Evolutionary conservation across 2,329 filamentous ascomycete genomes (phyloP).

Genomic region (Onygenales sp.): DNA sequence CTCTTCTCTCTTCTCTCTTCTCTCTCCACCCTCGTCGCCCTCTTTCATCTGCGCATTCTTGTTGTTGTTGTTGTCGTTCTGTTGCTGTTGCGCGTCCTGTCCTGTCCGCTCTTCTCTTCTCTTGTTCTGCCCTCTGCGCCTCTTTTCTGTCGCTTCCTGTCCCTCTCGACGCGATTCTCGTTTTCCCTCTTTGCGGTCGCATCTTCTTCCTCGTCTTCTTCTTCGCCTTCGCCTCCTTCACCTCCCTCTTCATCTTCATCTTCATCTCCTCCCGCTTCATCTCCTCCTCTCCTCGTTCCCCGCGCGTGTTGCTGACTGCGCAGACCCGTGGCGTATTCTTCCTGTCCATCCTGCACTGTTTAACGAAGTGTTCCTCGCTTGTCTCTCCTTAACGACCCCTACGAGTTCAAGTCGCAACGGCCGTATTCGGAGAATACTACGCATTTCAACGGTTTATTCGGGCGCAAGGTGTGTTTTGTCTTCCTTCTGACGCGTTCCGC

Average conservation of each 20-base stretch:
- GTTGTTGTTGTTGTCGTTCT: background rate
- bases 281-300: slow-evolving; percentile 10
- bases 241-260: slow-evolving; percentile 12
- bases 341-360: slow-evolving; percentile 13
- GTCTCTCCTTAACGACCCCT: slow-evolving; percentile 32
- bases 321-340: slow-evolving; percentile 9
- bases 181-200: slow-evolving; percentile 1
- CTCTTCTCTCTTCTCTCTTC: background rate
- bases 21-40: background rate
- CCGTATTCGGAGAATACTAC: slow-evolving; percentile 20
- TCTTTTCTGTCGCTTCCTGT: slow-evolving; percentile 1
- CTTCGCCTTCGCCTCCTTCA: slow-evolving; percentile 53
- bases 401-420: slow-evolving; percentile 28
- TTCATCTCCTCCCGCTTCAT: slow-evolving; percentile 11
- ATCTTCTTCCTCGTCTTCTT: background rate
- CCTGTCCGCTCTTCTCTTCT: background rate
- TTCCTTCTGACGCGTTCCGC: background rate
- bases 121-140: background rate
- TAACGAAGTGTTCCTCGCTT: slow-evolving; percentile 18
- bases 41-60: background rate
- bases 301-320: slow-evolving; percentile 1
- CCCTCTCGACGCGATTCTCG: slow-evolving; percentile 5
- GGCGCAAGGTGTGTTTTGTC: slow-evolving; percentile 4
- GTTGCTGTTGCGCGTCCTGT: background rate
- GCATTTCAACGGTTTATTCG: slow-evolving; percentile 5